phyloP scores from a whole-genome alignment of 75 land plant genomes.

The Sequoia sempervirens region DNA sequence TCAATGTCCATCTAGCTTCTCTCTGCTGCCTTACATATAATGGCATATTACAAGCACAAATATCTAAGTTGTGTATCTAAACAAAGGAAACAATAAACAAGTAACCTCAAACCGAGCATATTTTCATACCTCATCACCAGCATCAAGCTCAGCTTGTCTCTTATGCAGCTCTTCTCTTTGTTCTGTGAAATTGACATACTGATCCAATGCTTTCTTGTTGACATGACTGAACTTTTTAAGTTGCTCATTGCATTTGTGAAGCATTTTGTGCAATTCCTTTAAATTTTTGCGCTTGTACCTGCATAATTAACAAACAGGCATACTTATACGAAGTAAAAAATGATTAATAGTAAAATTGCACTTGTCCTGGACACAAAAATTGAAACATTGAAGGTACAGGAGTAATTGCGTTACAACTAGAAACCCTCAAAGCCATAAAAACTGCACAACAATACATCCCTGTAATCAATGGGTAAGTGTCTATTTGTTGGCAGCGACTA shows the following conservation, averaged over 20 bases:
- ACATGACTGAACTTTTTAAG: constrained; percentile 96
- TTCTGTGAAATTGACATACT: constrained; percentile 93
- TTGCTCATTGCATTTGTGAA: constrained; percentile 91
- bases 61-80: background rate
- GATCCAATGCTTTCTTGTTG: constrained; percentile 97
- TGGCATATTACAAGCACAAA: background rate
- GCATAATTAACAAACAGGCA: background rate
- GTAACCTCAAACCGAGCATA: background rate
- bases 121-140: constrained; percentile 85
- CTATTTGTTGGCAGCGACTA: background rate
- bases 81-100: constrained; percentile 2
- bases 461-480: background rate
- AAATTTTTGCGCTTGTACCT: constrained; percentile 77
- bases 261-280: constrained; percentile 87
- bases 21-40: background rate
- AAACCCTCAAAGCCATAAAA: no score
- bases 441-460: background rate
- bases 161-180: constrained; percentile 91
- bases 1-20: background rate
- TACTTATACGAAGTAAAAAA: background rate
- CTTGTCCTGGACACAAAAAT: background rate
- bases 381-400: background rate
- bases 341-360: background rate
- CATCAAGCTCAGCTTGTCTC: constrained; percentile 94
- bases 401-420: background rate